A percentile compares a stretch with the other conserved stretches of the same genome.
These are phyloP conservation scores for Collybia sp. DNA, from an alignment of 768 basidiomycete genomes.

Conservation along the genomic window DNA sequence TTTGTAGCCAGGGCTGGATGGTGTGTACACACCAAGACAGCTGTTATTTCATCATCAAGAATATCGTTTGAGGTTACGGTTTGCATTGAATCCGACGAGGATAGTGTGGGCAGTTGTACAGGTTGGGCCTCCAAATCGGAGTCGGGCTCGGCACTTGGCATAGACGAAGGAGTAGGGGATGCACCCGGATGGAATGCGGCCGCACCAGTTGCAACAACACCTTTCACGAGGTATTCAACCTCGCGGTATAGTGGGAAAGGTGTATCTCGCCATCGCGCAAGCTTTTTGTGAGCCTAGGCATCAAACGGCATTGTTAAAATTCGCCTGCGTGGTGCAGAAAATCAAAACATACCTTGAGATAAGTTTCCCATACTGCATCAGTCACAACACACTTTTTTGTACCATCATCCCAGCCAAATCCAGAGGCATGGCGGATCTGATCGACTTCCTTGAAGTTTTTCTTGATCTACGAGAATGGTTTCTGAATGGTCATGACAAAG, in stretches of 20 bases:
- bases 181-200: slow-evolving; percentile 9
- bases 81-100: not conserved
- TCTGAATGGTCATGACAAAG: not conserved
- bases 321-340: not conserved
- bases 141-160: not conserved
- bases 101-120: not conserved
- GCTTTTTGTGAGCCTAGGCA: slow-evolving; percentile 1
- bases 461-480: not conserved
- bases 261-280: slow-evolving; percentile 8
- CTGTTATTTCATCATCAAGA: too few species aligned
- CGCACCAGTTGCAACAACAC: slow-evolving; percentile 9
- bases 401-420: not conserved
- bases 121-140: not conserved
- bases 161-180: not conserved
- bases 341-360: slow-evolving; percentile 1
- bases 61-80: not conserved
- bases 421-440: not conserved
- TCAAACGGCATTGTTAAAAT: not conserved
- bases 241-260: slow-evolving; percentile 11
- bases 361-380: not conserved
- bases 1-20: too few species aligned
- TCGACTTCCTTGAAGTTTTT: not conserved
- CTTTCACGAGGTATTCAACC: slow-evolving; percentile 6
- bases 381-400: not conserved
- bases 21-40: too few species aligned